Percentiles rank a stretch among this genome's conserved stretches.
Evolutionary conservation across 495 filamentous ascomycete species (phyloP).

Genomic region (Penicillium coprophilum): DNA sequence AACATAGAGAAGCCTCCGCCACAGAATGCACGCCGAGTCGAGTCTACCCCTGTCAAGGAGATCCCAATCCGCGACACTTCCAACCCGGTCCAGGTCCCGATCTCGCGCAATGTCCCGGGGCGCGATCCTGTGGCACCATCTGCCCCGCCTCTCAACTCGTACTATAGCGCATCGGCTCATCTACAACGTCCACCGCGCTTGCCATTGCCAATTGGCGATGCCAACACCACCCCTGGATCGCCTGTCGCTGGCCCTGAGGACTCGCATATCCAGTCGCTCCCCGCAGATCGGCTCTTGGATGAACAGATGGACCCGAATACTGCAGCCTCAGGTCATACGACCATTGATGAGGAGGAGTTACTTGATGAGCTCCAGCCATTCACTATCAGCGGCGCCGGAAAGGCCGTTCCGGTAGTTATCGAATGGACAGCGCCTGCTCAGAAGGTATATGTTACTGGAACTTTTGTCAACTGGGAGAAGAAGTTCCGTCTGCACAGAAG

Average conservation of each 20-base stretch:
- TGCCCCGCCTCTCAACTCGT: constrained; percentile 47
- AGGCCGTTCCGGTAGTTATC: constrained; percentile 70
- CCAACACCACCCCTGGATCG: constrained; percentile 79
- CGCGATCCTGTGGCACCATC: constrained; percentile 43
- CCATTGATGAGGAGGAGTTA: constrained; percentile 76
- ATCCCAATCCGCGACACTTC: constrained; percentile 36
- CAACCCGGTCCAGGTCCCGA: constrained; percentile 54
- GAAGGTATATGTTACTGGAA: constrained; percentile 94
- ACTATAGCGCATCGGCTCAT: constrained; percentile 53
- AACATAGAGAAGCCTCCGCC: constrained; percentile 23
- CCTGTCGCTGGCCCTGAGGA: constrained; percentile 68
- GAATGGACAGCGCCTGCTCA: constrained; percentile 79
- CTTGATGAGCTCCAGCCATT: constrained; percentile 65
- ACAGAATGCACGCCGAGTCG: constrained; percentile 25
- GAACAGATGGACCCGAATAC: constrained; percentile 45
- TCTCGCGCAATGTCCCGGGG: constrained; percentile 33
- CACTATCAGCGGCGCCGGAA: constrained; percentile 53
- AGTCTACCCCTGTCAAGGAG: constrained; percentile 26
- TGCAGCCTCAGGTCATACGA: constrained; percentile 66
- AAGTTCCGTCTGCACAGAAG: constrained; percentile 82
- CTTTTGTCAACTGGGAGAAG: constrained; percentile 92
- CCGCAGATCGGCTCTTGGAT: constrained; percentile 50
- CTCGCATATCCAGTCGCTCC: constrained; percentile 50
- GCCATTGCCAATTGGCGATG: constrained; percentile 88
- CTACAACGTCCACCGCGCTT: constrained; percentile 79